Base-by-base conservation (phyloP, 2,329 filamentous ascomycete genomes). In the Cladosporium sp. region DNA sequence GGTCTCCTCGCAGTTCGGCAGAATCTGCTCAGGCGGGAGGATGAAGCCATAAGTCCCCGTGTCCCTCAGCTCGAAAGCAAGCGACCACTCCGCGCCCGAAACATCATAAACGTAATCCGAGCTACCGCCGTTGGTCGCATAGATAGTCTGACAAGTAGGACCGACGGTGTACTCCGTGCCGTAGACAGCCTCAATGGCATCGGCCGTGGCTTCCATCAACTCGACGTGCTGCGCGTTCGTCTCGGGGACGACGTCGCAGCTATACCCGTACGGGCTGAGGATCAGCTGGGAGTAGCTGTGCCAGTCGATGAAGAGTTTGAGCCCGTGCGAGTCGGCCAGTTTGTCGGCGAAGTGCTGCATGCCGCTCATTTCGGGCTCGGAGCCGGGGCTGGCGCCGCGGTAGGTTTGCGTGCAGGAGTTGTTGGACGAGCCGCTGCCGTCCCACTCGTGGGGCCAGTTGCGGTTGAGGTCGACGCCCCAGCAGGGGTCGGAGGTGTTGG, bases 241-340 rank as follows among this genome's bases (percentile, higher is more conserved):
- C 4, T 77, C 61, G 8, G 68, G 60, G 2, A 50, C 43, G n/a
- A 63, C 69, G 12, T 66, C 67, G 69, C 81, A 85, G 3, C 74
- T 75, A 64, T 81, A 83, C 25, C 80, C 80, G 58, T 83, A 84
- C 1, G 71, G 76, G 25, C 74, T 72, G 50, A 79, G 71, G 49
- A 83, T 76, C n/a, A 79, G 68, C 57, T 84, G 80, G 4, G 73
- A 76, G 65, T 83, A 85, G 0, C 78, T 74, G 66, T 85, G 82
- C 61, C 77, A 79, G 65, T 85, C 82, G 55, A 85, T 78, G 64
- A 78, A 85, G 1, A 83, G 69, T 59, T 78, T 77, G 32, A 84
- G 20, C 18, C 46, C 49, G 29, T 54, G 49, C 2, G 32, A 32
- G 4, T 25, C 29, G 7, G 52, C 45, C 1, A 52, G 36, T 35